A percentile compares a stretch with the other conserved stretches of the same genome.
Conservation (phyloP, 129 eudicot genomes). For the Oenanthe sinensis region DNA sequence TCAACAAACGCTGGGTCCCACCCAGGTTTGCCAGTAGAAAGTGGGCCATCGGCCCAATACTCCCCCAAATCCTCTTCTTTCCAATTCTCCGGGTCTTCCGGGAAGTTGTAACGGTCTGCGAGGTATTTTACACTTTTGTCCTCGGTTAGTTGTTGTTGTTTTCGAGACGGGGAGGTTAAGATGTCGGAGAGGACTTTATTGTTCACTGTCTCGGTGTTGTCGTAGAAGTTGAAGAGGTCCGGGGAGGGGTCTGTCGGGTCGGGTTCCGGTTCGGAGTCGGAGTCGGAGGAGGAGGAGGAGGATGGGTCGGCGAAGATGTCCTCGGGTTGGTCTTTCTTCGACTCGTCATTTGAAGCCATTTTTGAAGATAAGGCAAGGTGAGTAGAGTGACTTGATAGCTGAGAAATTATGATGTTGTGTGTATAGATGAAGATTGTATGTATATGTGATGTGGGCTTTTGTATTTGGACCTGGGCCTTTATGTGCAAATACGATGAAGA, state of each 20-base stretch:
- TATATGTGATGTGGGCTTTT: no score
- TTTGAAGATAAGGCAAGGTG: not conserved
- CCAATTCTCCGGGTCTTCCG: slow-evolving; percentile 72
- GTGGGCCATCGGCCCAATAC: slow-evolving; percentile 72
- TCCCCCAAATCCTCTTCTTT: slow-evolving; percentile 68
- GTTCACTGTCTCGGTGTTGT: slow-evolving; percentile 22
- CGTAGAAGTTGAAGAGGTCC: slow-evolving; percentile 3
- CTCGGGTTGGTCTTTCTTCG: not conserved
- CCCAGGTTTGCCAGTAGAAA: slow-evolving; percentile 34
- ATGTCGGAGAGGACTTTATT: not conserved
- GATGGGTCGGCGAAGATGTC: not conserved
- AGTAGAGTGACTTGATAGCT: not conserved
- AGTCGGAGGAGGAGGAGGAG: slow-evolving; percentile 2
- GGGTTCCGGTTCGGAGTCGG: not conserved
- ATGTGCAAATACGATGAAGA: no score
- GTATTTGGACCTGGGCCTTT: no score
- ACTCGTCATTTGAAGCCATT: not conserved
- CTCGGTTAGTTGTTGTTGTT: not conserved
- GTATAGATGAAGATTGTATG: no score
- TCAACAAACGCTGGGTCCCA: slow-evolving; percentile 64
- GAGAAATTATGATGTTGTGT: no score
- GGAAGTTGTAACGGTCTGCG: slow-evolving; percentile 43
- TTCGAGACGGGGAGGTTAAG: slow-evolving; percentile 8
- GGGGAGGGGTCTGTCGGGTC: not conserved
- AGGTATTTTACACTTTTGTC: not conserved